These are phyloP conservation scores for Fusarium xylarioides DNA, from an alignment of 2,329 filamentous ascomycete genomes.

Conservation along the genomic window DNA sequence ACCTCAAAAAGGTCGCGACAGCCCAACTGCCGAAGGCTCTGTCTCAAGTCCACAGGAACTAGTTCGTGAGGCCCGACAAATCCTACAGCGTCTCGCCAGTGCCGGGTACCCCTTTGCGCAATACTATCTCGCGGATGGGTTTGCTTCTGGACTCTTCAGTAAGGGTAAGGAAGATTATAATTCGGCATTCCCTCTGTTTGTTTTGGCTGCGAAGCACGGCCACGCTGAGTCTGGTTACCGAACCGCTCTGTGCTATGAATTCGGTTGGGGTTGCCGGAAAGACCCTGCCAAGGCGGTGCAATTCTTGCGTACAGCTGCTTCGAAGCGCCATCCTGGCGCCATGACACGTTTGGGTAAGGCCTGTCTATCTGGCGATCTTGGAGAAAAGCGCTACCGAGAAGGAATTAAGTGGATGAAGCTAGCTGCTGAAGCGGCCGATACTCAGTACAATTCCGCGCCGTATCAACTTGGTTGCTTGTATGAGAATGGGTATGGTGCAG, in stretches of 20 bases:
- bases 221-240: conserved; percentile 97
- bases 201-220: conserved; percentile 94
- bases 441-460: conserved; percentile 91
- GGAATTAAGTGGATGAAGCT: conserved; percentile 97
- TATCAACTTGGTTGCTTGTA: conserved; percentile 91
- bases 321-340: conserved; percentile 93
- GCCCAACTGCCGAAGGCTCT: conserved; percentile 56
- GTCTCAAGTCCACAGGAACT: conserved; percentile 71
- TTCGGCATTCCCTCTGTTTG: conserved; percentile 89
- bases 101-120: conserved; percentile 95
- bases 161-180: conserved; percentile 94
- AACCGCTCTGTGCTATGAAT: conserved; percentile 94
- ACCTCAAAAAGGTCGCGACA: conserved; percentile 56
- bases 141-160: conserved; percentile 91
- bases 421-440: conserved; percentile 86
- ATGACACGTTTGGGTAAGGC: conserved; percentile 93
- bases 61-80: conserved; percentile 86
- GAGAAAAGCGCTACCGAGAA: conserved; percentile 85
- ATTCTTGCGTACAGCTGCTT: conserved; percentile 88
- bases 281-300: conserved; percentile 93
- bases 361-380: conserved; percentile 88
- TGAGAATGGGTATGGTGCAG: conserved; percentile 91
- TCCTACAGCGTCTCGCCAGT: conserved; percentile 86
- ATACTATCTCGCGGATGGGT: conserved; percentile 96
- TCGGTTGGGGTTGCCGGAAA: conserved; percentile 94